These are phyloP conservation scores for Phytophthora pistaciae DNA, from an alignment of 352 stramenopile genomes.

Conservation along the genomic window DNA sequence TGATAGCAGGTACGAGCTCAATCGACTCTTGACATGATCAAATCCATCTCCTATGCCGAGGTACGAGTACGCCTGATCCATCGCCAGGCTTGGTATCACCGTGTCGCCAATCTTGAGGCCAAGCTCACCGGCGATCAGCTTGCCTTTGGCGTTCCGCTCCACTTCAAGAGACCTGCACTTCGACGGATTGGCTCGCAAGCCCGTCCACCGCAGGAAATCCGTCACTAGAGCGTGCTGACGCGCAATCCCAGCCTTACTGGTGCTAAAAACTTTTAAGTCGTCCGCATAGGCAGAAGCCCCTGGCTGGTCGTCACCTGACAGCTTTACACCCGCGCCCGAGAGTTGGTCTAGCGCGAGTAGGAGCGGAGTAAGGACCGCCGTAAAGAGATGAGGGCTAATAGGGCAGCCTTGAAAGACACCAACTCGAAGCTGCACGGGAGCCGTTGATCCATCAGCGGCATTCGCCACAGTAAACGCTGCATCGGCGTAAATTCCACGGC, in stretches of 20 bases:
- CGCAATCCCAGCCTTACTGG: too few species aligned
- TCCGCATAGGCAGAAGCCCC: too few species aligned
- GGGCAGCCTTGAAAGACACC: conserved; percentile 36
- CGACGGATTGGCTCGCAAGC: too few species aligned
- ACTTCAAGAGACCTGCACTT: too few species aligned
- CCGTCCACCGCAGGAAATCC: too few species aligned
- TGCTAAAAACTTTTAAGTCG: too few species aligned
- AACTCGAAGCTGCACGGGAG: conserved; percentile 15
- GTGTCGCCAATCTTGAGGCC: not conserved
- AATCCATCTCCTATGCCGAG: not conserved
- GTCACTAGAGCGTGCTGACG: too few species aligned
- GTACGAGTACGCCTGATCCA: not conserved
- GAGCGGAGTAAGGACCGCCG: conserved; percentile 19
- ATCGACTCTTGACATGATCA: not conserved
- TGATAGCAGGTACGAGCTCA: not conserved
- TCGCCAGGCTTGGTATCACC: not conserved
- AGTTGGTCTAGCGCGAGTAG: conserved; percentile 14
- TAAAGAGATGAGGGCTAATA: conserved; percentile 40
- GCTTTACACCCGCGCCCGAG: too few species aligned
- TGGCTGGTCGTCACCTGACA: too few species aligned
- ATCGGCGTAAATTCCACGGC: conserved; percentile 5
- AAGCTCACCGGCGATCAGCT: not conserved
- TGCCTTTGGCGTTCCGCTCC: too few species aligned
- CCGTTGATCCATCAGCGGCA: conserved; percentile 19
- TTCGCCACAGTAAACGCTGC: conserved; percentile 27